Conservation (phyloP, 75 land plant genomes). For the Chamaecyparis obtusa region DNA sequence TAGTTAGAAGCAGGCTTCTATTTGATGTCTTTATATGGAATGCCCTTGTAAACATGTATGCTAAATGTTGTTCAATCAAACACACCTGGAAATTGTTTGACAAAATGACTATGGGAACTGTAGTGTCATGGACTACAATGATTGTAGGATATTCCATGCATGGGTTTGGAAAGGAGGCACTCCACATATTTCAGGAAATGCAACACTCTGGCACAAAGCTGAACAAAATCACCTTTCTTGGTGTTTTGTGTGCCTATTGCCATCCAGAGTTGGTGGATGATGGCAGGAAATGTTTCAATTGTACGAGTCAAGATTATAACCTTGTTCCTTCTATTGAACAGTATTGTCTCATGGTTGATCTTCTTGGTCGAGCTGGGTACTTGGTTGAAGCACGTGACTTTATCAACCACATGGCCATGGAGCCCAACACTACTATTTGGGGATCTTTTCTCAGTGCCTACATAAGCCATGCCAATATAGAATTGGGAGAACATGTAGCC, state of each 20-base stretch:
- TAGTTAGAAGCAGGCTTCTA: constrained; percentile 25
- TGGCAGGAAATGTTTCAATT: constrained; percentile 16
- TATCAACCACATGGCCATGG: constrained; percentile 15
- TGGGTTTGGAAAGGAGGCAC: constrained; percentile 28
- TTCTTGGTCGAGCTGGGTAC: constrained; percentile 22
- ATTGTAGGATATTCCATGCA: constrained; percentile 34
- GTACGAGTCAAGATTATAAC: constrained; percentile 15
- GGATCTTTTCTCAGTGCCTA: constrained; percentile 24
- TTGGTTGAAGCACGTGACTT: constrained; percentile 10
- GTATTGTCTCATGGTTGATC: constrained; percentile 22
- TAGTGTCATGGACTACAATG: constrained; percentile 42
- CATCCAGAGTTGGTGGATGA: constrained; percentile 19
- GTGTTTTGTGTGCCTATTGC: constrained; percentile 23
- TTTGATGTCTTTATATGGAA: constrained; percentile 17
- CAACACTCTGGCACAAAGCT: constrained; percentile 9
- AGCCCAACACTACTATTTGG: constrained; percentile 17
- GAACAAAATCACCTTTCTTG: constrained; percentile 17
- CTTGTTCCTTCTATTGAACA: constrained; percentile 15
- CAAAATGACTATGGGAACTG: constrained; percentile 15
- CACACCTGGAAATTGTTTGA: constrained; percentile 33
- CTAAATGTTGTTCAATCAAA: constrained; percentile 37
- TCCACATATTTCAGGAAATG: constrained; percentile 30
- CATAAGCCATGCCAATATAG: constrained; percentile 9
- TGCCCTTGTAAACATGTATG: constrained; percentile 44
- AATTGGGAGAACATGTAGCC: constrained; percentile 21